phyloP scores from a whole-genome alignment of 805 yeast species.

The Wickerhamomyces rabaulensis region DNA sequence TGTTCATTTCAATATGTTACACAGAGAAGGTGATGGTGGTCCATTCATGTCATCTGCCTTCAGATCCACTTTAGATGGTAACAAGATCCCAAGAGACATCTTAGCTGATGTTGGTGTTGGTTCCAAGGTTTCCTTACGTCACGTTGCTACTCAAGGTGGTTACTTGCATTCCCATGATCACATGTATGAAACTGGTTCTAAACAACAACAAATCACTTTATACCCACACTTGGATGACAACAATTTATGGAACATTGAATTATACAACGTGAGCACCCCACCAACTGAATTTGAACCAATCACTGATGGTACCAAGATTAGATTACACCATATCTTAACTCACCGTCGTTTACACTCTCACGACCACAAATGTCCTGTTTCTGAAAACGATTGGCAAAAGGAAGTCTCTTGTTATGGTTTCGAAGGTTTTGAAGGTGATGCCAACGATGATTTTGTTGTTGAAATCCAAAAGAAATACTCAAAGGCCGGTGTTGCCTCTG shows the following conservation, averaged over 20 bases:
- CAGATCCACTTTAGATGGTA: constrained; percentile 56
- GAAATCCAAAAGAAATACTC: constrained; percentile 60
- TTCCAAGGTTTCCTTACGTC: constrained; percentile 62
- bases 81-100: constrained; percentile 53
- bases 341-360: constrained; percentile 75
- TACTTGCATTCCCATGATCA: constrained; percentile 78
- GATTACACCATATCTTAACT: constrained; percentile 56
- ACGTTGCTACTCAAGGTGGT: constrained; percentile 68
- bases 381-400: constrained; percentile 76
- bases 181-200: constrained; percentile 70
- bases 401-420: constrained; percentile 76
- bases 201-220: constrained; percentile 78
- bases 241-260: constrained; percentile 68
- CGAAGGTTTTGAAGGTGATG: constrained; percentile 75
- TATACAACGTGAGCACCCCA: constrained; percentile 54
- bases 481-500: constrained; percentile 45
- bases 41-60: constrained; percentile 71
- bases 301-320: constrained; percentile 62
- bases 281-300: constrained; percentile 57
- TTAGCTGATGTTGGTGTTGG: constrained; percentile 69
- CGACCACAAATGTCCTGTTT: constrained; percentile 75
- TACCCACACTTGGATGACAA: constrained; percentile 75
- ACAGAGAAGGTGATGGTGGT: constrained; percentile 64
- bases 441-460: constrained; percentile 76
- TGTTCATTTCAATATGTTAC: constrained; percentile 55